Percentiles rank a stretch among this genome's conserved stretches.
These are phyloP conservation scores for Calcarisporium arbuscula DNA, from an alignment of 2,329 filamentous ascomycete genomes.

Conservation along the genomic window DNA sequence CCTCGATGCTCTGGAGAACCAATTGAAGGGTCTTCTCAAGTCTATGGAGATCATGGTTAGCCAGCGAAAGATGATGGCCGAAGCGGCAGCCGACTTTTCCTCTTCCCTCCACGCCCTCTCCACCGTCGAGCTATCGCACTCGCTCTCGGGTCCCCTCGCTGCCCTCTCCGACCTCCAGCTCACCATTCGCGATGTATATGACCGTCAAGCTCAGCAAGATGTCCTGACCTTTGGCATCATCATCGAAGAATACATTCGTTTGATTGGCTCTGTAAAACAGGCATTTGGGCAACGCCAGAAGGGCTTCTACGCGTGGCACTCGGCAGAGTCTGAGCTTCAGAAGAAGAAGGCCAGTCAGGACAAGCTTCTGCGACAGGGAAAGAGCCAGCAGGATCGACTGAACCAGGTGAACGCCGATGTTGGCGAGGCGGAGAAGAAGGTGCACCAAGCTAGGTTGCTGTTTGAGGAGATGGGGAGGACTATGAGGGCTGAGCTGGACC, in stretches of 20 bases:
- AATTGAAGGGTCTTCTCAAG: constrained; percentile 84
- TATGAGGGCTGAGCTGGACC: constrained; percentile 84
- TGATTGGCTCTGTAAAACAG: constrained; percentile 92
- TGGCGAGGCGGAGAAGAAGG: constrained; percentile 86
- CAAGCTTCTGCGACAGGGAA: constrained; percentile 89
- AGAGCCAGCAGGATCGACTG: constrained; percentile 90
- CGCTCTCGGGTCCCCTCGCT: constrained; percentile 81
- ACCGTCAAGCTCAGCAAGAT: constrained; percentile 94
- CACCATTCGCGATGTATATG: constrained; percentile 90
- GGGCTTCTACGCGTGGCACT: constrained; percentile 90
- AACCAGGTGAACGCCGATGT: constrained; percentile 92
- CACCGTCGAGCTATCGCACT: constrained; percentile 84
- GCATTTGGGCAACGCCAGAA: constrained; percentile 92
- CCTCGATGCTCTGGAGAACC: constrained; percentile 85
- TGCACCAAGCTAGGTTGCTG: constrained; percentile 79
- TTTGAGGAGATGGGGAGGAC: constrained; percentile 97
- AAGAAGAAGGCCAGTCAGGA: constrained; percentile 88
- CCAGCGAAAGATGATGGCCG: constrained; percentile 88
- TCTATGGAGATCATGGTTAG: constrained; percentile 88
- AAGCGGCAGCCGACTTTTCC: constrained; percentile 90
- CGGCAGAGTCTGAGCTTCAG: constrained; percentile 80
- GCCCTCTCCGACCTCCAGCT: constrained; percentile 89
- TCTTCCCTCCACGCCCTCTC: constrained; percentile 88
- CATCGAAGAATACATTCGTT: constrained; percentile 93
- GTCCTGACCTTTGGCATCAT: constrained; percentile 94